These are phyloP conservation scores for Globisporangium lucens DNA, from an alignment of 352 stramenopile species.

Conservation along the genomic window DNA sequence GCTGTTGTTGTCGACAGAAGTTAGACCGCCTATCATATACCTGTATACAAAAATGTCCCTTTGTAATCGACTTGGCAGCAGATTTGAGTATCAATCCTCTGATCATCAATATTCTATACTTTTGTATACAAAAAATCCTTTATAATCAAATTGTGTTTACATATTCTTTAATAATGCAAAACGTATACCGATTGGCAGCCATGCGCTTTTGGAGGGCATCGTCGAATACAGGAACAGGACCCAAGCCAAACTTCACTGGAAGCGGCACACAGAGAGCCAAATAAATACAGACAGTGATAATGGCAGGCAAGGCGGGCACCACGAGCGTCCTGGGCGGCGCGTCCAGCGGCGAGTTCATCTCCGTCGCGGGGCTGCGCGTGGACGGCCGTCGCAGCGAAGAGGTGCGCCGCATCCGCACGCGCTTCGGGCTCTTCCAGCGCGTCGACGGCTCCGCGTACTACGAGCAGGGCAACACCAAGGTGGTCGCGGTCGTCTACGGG, in stretches of 20 bases:
- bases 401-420: conserved; percentile 76
- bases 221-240: not conserved
- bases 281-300: conserved; percentile 5
- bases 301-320: conserved; percentile 62
- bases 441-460: conserved; percentile 87
- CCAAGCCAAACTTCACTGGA: not conserved
- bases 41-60: too few species aligned
- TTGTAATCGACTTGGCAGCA: too few species aligned
- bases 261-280: not conserved
- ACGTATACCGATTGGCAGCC: too few species aligned
- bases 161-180: too few species aligned
- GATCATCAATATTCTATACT: too few species aligned
- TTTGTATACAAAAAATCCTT: too few species aligned
- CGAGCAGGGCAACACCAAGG: conserved; percentile 89
- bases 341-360: conserved; percentile 76
- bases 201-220: not conserved
- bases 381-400: conserved; percentile 84
- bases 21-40: too few species aligned
- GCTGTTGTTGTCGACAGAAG: too few species aligned
- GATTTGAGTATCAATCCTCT: too few species aligned
- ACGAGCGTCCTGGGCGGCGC: conserved; percentile 53
- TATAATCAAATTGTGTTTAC: too few species aligned
- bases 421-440: conserved; percentile 81
- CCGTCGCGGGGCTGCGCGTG: conserved; percentile 75
- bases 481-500: conserved; percentile 86